Evolutionary conservation across 2,329 filamentous ascomycete genomes (phyloP).

Genomic region (Cordyceps pruinosa): DNA sequence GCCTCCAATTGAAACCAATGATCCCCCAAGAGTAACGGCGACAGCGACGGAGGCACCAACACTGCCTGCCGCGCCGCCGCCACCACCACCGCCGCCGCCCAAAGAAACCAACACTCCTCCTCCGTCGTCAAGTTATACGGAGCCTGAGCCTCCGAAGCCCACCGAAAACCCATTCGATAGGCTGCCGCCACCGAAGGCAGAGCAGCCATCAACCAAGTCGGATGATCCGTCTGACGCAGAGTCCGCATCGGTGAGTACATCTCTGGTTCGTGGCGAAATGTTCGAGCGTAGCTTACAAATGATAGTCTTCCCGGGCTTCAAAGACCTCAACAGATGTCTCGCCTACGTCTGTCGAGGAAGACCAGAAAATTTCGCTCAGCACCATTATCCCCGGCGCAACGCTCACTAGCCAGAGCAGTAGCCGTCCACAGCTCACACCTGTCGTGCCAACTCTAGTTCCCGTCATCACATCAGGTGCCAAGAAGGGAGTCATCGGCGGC

Average conservation of each 20-base stretch:
- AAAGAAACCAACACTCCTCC: background rate
- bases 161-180: background rate
- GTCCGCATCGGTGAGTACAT: background rate
- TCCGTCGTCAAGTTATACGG: background rate
- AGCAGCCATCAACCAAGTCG: background rate
- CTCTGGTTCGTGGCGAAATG: background rate
- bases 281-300: background rate
- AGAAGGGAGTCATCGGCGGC: background rate
- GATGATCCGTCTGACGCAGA: background rate
- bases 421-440: background rate
- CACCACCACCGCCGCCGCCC: background rate
- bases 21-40: background rate
- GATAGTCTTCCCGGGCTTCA: background rate
- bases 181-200: conserved; percentile 8
- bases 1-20: background rate
- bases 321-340: background rate
- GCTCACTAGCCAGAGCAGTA: background rate
- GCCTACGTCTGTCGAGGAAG: background rate
- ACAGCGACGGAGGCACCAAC: background rate
- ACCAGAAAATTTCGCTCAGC: background rate
- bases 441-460: background rate
- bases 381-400: background rate
- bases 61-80: background rate
- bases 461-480: background rate
- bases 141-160: background rate